Evolutionary conservation across 192 early-diverging fungal species (phyloP), one percentile per base, ranked within the genome.

Genomic region (Backusella mclennaniae): DNA sequence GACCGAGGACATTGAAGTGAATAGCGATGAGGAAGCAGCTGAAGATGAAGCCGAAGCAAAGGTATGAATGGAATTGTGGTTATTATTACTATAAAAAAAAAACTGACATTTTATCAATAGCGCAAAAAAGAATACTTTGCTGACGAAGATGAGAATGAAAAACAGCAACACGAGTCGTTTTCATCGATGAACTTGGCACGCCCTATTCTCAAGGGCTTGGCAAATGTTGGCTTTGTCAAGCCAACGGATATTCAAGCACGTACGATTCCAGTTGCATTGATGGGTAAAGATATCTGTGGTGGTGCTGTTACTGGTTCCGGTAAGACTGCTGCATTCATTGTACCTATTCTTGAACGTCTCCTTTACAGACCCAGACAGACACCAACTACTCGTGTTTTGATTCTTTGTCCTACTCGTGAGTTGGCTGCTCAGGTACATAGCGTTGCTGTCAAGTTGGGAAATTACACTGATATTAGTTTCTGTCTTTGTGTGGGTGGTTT

Each of bases 301-400:
- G 94, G 96, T 69, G 98, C 98, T 14, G 93, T 96, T 35, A 99
- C 98, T 1, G 98, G 98, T 63, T 99, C 97, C 46, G 98, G 98
- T 78, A 99, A 99, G 81, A 99, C 98, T 1, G 95, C 93, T 9
- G 98, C 98, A 0, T 99, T 99, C 85, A 80, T 99, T 71, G 92
- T 99, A 6, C 98, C 98, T 6, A 91, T 98, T 41, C 84, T 99
- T 69, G 98, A 99, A 83, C 90, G 97, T 80, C 89, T 99, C 17
- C 86, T 97, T 23, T 98, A 93, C 85, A 89, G 96, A 56, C 95
- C 97, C 31, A 92, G 93, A 77, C 87, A 93, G 66, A 82, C 77
- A 1, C 85, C 96, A 1, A 89, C 90, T 0, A 95, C 93, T 0
- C 89, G 98, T 12, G 97, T 99, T 14, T 84, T 98, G 14, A 88